A percentile compares a stretch with the other conserved stretches of the same genome.
phyloP scores from a whole-genome alignment of 208 protist species.

The Leishmania turanica region DNA sequence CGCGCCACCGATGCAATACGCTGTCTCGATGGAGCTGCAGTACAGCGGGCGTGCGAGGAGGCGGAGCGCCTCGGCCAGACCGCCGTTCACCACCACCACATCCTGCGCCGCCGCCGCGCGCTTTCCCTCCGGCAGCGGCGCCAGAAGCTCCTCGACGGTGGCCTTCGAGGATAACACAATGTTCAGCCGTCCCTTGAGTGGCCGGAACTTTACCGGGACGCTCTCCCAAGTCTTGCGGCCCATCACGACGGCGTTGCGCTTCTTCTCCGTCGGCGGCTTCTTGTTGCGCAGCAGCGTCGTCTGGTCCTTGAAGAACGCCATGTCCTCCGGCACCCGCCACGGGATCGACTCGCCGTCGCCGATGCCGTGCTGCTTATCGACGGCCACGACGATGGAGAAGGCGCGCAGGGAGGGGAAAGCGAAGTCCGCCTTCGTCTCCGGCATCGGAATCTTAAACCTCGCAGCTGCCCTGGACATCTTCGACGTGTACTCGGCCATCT shows the following conservation, averaged over 20 bases:
- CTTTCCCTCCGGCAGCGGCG: conserved; percentile 45
- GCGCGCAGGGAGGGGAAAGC: conserved; percentile 54
- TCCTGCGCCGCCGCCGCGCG: conserved; percentile 41
- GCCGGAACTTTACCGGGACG: conserved; percentile 90
- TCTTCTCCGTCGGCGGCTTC: conserved; percentile 44
- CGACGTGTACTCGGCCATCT: conserved; percentile 15
- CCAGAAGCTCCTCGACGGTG: conserved; percentile 46
- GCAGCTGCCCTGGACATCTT: conserved; percentile 15
- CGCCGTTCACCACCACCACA: conserved; percentile 62
- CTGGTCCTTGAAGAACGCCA: conserved; percentile 85
- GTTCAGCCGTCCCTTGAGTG: conserved; percentile 91
- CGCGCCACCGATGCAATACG: conserved; percentile 95
- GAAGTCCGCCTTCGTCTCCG: conserved; percentile 45
- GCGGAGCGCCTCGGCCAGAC: conserved; percentile 53
- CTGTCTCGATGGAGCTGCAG: conserved; percentile 69
- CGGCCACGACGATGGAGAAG: conserved; percentile 83
- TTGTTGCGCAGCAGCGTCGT: conserved; percentile 80
- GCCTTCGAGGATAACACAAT: conserved; percentile 83
- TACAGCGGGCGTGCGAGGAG: conserved; percentile 62
- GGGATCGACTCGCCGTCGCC: conserved; percentile 82
- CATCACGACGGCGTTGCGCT: conserved; percentile 96
- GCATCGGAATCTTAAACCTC: conserved; percentile 78
- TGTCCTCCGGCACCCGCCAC: conserved; percentile 89
- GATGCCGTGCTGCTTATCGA: conserved; percentile 73
- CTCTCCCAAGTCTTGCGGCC: conserved; percentile 97